These are phyloP conservation scores for Cladosporium sp. DNA, from an alignment of 2,329 filamentous ascomycete genomes.

Conservation along the genomic window DNA sequence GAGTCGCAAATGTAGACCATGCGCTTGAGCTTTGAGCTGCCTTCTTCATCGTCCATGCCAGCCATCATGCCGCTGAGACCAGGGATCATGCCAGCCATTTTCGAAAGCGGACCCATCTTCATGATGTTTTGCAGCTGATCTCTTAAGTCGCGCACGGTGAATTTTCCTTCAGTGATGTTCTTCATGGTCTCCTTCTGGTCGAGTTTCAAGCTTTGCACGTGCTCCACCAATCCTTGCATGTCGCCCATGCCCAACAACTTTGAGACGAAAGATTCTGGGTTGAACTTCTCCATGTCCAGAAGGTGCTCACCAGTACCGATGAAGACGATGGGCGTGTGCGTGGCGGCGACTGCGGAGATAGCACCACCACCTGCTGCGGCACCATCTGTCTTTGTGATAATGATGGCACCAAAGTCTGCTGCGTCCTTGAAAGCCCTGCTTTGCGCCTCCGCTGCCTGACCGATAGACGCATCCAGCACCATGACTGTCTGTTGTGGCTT, in stretches of 20 bases:
- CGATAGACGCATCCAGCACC: conserved; percentile 95
- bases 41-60: conserved; percentile 95
- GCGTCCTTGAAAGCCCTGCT: conserved; percentile 96
- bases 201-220: conserved; percentile 91
- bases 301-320: conserved; percentile 97
- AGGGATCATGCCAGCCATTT: conserved; percentile 98
- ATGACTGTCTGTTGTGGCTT: conserved; percentile 96
- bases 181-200: conserved; percentile 99
- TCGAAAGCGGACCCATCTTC: conserved; percentile 98
- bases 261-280: conserved; percentile 87
- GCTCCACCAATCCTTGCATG: conserved; percentile 91
- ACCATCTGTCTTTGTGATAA: conserved; percentile 98
- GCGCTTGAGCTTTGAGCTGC: conserved; percentile 86
- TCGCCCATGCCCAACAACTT: conserved; percentile 97
- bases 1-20: conserved; percentile 99
- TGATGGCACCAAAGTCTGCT: conserved; percentile 95
- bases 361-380: conserved; percentile 94
- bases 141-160: conserved; percentile 88
- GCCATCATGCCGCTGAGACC: conserved; percentile 92
- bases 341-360: conserved; percentile 95
- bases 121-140: conserved; percentile 98
- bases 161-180: conserved; percentile 95
- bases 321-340: conserved; percentile 95
- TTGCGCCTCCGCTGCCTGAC: conserved; percentile 92
- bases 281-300: conserved; percentile 90